Evolutionary conservation across 2,329 filamentous ascomycete genomes (phyloP).

Genomic region (Trichoderma simmonsii): DNA sequence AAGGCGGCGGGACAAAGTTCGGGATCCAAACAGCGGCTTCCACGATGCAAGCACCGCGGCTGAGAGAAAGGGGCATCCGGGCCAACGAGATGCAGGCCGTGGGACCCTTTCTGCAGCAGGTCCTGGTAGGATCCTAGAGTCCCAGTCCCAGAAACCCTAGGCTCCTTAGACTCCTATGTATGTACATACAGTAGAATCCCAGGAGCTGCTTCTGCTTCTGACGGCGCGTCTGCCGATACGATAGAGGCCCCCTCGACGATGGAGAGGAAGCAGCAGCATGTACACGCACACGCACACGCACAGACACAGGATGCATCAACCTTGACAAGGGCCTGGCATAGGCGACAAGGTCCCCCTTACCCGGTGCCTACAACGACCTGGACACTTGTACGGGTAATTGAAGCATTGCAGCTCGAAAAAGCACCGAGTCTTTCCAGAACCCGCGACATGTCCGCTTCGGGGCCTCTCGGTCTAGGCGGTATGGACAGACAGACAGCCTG

Average conservation of each 20-base stretch:
- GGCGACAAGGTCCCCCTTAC: background rate
- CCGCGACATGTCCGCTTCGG: background rate
- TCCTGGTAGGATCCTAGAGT: background rate
- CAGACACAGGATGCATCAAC: background rate
- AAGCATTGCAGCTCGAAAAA: background rate
- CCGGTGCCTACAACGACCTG: background rate
- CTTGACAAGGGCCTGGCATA: background rate
- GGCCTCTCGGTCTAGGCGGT: background rate
- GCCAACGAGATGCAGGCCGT: background rate
- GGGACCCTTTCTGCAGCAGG: conserved; percentile 13
- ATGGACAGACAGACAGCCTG: background rate
- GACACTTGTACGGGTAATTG: background rate
- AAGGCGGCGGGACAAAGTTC: background rate
- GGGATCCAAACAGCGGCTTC: background rate
- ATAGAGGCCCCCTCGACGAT: background rate
- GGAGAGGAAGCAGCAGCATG: background rate
- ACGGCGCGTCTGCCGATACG: conserved; percentile 6
- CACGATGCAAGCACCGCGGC: background rate
- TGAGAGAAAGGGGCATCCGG: background rate
- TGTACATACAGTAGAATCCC: background rate
- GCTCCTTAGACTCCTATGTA: background rate
- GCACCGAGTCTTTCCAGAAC: background rate
- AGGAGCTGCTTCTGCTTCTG: conserved; percentile 7
- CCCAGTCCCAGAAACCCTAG: no score
- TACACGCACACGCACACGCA: background rate